A percentile compares a stretch with the other conserved stretches of the same genome.
Conservation (phyloP, 371 early-diverging fungal genomes). For the Fennellomyces sp. region DNA sequence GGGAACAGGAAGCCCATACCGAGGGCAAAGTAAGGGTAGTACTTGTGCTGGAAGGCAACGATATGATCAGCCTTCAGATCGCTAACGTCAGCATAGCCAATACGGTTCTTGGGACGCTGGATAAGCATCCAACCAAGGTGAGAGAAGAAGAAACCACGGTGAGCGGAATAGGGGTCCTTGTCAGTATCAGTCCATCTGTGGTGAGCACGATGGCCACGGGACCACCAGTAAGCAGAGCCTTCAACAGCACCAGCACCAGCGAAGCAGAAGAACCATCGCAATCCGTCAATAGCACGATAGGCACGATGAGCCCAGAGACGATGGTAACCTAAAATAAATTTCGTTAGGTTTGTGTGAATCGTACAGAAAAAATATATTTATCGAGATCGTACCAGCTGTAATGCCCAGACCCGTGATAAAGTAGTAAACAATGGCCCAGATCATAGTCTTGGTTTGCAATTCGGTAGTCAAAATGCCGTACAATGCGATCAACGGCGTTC, state of each 20-base stretch:
- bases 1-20: conserved; percentile 79
- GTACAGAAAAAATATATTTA: too few species aligned
- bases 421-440: conserved; percentile 81
- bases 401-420: conserved; percentile 88
- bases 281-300: conserved; percentile 63
- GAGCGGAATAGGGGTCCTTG: conserved; percentile 89
- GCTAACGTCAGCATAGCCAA: conserved; percentile 83
- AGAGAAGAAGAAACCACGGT: conserved; percentile 83
- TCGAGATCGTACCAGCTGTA: conserved; percentile 71
- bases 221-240: conserved; percentile 88
- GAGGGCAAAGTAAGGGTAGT: conserved; percentile 76
- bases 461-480: conserved; percentile 79
- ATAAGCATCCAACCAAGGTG: conserved; percentile 94
- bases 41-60: conserved; percentile 83
- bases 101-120: conserved; percentile 67
- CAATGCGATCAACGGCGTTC: conserved; percentile 81
- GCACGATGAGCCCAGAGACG: conserved; percentile 82
- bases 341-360: neutral
- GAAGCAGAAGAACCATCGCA: conserved; percentile 65
- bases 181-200: conserved; percentile 90
- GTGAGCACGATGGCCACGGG: conserved; percentile 87
- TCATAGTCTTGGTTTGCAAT: conserved; percentile 68
- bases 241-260: conserved; percentile 80
- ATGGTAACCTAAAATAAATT: conserved; percentile 64
- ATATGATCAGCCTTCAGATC: conserved; percentile 83